These are phyloP conservation scores for Solanum gandarillasii DNA, from an alignment of 257 asterid genomes.

Conservation along the genomic window DNA sequence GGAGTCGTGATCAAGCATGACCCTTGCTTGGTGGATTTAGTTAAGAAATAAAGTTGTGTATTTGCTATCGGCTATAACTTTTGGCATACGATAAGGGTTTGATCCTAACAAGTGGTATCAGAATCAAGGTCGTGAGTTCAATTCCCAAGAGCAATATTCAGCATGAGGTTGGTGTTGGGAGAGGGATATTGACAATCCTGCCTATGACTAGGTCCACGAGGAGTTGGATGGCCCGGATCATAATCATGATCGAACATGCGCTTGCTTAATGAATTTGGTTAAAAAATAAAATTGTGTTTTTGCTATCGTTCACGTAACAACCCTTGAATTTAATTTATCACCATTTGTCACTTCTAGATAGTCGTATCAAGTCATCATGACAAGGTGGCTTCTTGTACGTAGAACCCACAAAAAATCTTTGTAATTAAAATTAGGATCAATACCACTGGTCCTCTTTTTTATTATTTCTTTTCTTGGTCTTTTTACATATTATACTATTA, in stretches of 20 bases:
- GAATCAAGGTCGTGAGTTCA: too few relatives aligned
- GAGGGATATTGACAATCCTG: accelerated
- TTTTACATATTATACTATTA: neutral
- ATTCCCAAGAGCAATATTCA: too few relatives aligned
- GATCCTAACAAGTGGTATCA: too few relatives aligned
- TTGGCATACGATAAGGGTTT: too few relatives aligned
- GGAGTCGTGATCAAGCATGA: too few relatives aligned
- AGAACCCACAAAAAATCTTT: neutral
- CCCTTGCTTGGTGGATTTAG: too few relatives aligned
- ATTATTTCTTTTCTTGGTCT: neutral
- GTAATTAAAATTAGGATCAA: neutral
- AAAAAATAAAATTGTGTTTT: too few relatives aligned
- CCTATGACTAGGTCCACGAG: accelerated
- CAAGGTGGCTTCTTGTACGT: neutral
- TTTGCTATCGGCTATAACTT: too few relatives aligned
- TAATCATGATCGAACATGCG: neutral
- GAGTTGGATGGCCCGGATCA: accelerated
- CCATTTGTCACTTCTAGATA: neutral
- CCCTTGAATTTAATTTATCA: neutral
- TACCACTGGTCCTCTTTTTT: neutral
- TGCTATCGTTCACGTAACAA: too few relatives aligned
- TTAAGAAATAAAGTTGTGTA: too few relatives aligned
- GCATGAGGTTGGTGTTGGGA: accelerated
- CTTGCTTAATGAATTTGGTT: too few relatives aligned
- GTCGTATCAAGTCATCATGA: neutral